phyloP scores from a whole-genome alignment of 495 filamentous ascomycete species.

The Hypoxylon cercidicola region DNA sequence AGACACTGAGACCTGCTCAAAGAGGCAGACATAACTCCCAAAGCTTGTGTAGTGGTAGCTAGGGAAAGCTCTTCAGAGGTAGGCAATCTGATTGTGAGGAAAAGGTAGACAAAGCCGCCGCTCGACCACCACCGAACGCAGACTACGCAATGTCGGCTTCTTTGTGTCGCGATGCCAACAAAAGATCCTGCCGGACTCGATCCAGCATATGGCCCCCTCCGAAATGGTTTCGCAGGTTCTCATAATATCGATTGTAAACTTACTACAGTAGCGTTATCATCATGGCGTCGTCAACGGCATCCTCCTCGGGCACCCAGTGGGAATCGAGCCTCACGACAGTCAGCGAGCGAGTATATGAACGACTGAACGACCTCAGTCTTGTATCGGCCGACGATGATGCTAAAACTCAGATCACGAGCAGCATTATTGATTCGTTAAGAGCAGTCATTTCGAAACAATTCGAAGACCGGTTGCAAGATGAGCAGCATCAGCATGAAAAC shows the following conservation, averaged over 20 bases:
- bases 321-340: no score
- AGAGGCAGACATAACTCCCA: neutral
- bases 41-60: neutral
- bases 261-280: slow-evolving; percentile 1
- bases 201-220: neutral
- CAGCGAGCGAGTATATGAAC: no score
- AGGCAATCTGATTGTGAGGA: neutral
- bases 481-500: no score
- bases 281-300: no score
- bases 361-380: no score
- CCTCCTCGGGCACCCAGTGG: no score
- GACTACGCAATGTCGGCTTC: slow-evolving; percentile 6
- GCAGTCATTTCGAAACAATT: no score
- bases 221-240: neutral
- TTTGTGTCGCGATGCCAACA: slow-evolving; percentile 31
- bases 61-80: slow-evolving; percentile 1
- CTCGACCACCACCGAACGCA: slow-evolving; percentile 18
- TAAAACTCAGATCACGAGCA: no score
- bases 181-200: slow-evolving; percentile 21
- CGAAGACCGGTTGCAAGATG: no score
- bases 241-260: neutral
- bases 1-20: neutral
- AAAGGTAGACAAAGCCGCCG: slow-evolving; percentile 28
- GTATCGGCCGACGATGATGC: no score
- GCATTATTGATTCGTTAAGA: no score